A percentile compares a stretch with the other conserved stretches of the same genome.
phyloP scores from a whole-genome alignment of 2,329 filamentous ascomycete genomes.

The Lasiodiplodia sp. region DNA sequence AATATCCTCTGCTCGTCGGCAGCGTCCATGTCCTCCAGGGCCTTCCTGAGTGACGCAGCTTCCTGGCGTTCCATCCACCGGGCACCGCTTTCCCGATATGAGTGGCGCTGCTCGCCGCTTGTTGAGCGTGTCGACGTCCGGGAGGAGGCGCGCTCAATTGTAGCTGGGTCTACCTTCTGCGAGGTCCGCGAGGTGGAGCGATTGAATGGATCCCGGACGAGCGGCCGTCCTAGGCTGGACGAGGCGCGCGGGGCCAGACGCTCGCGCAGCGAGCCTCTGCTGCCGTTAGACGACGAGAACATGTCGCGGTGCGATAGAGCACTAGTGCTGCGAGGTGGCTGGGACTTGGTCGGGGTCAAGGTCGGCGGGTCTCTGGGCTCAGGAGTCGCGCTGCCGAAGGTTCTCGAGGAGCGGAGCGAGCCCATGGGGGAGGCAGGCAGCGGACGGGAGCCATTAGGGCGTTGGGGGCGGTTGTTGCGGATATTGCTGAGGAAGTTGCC shows the following conservation, averaged over 20 bases:
- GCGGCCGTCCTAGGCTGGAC: constrained; percentile 31
- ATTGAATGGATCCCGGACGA: constrained; percentile 48
- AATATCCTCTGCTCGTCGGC: constrained; percentile 71
- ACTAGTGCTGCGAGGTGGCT: constrained; percentile 20
- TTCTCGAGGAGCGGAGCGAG: constrained; percentile 33
- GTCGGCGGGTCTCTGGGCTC: constrained; percentile 35
- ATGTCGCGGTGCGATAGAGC: constrained; percentile 33
- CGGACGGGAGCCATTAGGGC: constrained; percentile 76
- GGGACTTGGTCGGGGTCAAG: constrained; percentile 33
- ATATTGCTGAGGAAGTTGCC: constrained; percentile 75
- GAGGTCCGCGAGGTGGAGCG: constrained; percentile 48
- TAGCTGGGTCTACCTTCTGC: constrained; percentile 39
- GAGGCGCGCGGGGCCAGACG: constrained; percentile 33
- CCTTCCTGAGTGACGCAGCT: constrained; percentile 71
- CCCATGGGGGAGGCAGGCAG: constrained; percentile 59
- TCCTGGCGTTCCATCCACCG: constrained; percentile 85
- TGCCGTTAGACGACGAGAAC: constrained; percentile 39
- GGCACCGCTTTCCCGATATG: constrained; percentile 76
- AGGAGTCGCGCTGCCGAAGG: constrained; percentile 36
- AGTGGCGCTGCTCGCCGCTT: constrained; percentile 66
- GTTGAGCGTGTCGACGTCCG: constrained; percentile 21
- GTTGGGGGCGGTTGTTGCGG: constrained; percentile 69
- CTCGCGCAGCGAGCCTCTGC: constrained; percentile 45
- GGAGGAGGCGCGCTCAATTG: constrained; percentile 59
- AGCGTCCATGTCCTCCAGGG: constrained; percentile 76